These are phyloP conservation scores for Salvia miltiorrhiza DNA, from an alignment of 257 asterid genomes.

Conservation along the genomic window DNA sequence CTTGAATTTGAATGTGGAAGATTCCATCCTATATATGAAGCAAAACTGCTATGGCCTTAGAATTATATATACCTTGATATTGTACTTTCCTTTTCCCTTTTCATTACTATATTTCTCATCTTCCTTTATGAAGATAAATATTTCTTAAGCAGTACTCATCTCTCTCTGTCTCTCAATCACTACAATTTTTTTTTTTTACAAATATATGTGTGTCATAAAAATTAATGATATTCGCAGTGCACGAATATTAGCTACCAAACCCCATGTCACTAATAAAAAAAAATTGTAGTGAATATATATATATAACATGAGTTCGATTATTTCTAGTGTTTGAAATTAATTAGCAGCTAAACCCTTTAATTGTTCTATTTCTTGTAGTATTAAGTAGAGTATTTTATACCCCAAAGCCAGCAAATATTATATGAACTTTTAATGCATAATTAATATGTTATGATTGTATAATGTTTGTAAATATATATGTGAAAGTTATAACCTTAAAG, in stretches of 20 bases:
- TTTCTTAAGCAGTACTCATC: not conserved
- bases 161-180: not conserved
- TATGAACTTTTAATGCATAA: not conserved
- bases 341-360: too few species aligned
- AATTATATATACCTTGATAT: not conserved
- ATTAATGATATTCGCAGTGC: too few species aligned
- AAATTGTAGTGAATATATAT: too few species aligned
- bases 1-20: conserved; percentile 22
- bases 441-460: too few species aligned
- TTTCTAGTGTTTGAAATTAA: not conserved
- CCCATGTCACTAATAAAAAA: too few species aligned
- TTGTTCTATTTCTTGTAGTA: too few species aligned
- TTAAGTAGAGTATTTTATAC: not conserved
- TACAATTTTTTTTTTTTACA: too few species aligned
- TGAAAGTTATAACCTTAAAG: too few species aligned
- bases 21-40: not conserved
- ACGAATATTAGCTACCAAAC: too few species aligned
- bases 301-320: too few species aligned
- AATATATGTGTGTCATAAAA: too few species aligned
- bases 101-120: not conserved
- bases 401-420: not conserved
- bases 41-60: conserved; percentile 5
- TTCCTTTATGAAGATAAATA: conserved; percentile 6
- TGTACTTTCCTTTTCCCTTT: not conserved
- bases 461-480: too few species aligned